These are phyloP conservation scores for Colletotrichum horii DNA, from an alignment of 2,329 filamentous ascomycete genomes.

Conservation along the genomic window DNA sequence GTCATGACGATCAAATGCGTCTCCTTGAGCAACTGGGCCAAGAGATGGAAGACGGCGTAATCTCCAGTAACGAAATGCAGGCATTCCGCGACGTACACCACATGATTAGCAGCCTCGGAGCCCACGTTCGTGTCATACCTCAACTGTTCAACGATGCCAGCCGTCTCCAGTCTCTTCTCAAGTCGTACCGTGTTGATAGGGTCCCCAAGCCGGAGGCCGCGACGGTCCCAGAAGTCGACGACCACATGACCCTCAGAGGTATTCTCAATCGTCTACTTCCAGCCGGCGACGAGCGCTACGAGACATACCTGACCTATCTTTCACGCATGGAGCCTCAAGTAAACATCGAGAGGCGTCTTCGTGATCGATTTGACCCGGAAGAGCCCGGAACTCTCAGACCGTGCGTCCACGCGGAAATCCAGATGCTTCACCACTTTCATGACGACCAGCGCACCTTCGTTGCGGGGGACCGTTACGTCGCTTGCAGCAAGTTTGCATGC, in stretches of 20 bases:
- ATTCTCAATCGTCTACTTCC: conserved; percentile 38
- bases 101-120: conserved; percentile 49
- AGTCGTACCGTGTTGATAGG: conserved; percentile 22
- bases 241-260: conserved; percentile 30
- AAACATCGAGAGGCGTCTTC: conserved; percentile 27
- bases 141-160: conserved; percentile 39
- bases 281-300: conserved; percentile 4
- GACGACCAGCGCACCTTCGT: conserved; percentile 35
- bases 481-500: conserved; percentile 57
- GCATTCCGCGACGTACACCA: conserved; percentile 39
- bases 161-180: conserved; percentile 30
- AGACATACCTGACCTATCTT: conserved; percentile 20
- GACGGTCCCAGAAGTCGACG: conserved; percentile 28
- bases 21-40: background rate
- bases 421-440: conserved; percentile 52
- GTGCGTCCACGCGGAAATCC: conserved; percentile 50
- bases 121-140: conserved; percentile 42
- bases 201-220: conserved; percentile 22
- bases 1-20: conserved; percentile 11
- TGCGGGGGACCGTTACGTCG: conserved; percentile 48
- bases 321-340: conserved; percentile 31
- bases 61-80: background rate
- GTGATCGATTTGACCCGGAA: conserved; percentile 26
- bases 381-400: conserved; percentile 25
- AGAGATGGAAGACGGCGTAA: background rate